A percentile compares a stretch with the other conserved stretches of the same genome.
phyloP scores from a whole-genome alignment of 1,284 basidiomycete genomes.

The Ganoderma boninense region DNA sequence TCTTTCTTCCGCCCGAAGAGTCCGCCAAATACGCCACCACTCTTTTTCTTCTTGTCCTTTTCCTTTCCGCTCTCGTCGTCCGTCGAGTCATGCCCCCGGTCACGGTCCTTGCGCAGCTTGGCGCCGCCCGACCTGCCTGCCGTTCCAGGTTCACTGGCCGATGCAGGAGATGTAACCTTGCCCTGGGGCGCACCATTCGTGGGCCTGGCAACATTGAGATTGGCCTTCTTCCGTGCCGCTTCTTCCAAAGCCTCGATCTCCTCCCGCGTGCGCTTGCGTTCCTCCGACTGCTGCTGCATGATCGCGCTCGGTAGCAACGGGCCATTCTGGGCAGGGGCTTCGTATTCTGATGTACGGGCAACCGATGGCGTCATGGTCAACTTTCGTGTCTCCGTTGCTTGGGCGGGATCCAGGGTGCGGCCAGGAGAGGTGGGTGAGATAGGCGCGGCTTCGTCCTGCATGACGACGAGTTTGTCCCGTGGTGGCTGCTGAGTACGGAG shows the following conservation, averaged over 20 bases:
- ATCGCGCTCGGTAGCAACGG: constrained; percentile 56
- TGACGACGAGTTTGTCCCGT: constrained; percentile 47
- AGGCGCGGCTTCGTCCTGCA: constrained; percentile 37
- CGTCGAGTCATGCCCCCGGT: constrained; percentile 42
- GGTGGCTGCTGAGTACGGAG: constrained; percentile 46
- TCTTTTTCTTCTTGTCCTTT: constrained; percentile 72
- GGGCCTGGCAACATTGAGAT: constrained; percentile 40
- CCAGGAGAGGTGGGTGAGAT: constrained; percentile 38
- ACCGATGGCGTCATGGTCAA: constrained; percentile 82
- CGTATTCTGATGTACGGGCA: constrained; percentile 53
- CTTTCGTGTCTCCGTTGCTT: constrained; percentile 73
- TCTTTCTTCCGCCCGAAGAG: constrained; percentile 83
- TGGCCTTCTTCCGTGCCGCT: constrained; percentile 61
- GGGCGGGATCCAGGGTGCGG: constrained; percentile 59
- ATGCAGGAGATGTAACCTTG: constrained; percentile 22
- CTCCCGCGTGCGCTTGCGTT: constrained; percentile 65
- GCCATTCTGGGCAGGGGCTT: constrained; percentile 38
- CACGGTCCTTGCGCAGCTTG: constrained; percentile 75
- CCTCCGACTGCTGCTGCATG: constrained; percentile 62
- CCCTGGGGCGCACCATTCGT: constrained; percentile 23
- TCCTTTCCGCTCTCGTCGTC: constrained; percentile 57
- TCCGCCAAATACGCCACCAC: constrained; percentile 72
- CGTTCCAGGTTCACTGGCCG: constrained; percentile 16
- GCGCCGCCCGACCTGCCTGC: constrained; percentile 40
- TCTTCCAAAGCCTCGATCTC: constrained; percentile 68